Percentiles rank a stretch among this genome's conserved stretches.
phyloP scores from a whole-genome alignment of 495 filamentous ascomycete genomes.

The Penicillium cinerascens region DNA sequence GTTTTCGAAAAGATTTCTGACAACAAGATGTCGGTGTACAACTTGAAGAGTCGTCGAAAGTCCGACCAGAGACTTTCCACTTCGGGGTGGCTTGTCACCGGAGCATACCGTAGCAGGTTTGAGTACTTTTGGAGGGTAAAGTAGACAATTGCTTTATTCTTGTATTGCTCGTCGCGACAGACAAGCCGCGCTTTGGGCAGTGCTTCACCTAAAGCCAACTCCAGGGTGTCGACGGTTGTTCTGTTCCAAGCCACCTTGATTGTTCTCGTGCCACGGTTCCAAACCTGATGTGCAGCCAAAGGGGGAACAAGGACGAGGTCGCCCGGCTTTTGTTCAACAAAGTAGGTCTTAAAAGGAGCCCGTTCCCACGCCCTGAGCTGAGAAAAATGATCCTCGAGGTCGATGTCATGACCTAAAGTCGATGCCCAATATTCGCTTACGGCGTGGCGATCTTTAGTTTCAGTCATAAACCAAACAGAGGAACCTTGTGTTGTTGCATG shows the following conservation, averaged over 20 bases:
- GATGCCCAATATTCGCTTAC: constrained; percentile 92
- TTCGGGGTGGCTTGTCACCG: constrained; percentile 43
- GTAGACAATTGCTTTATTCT: constrained; percentile 93
- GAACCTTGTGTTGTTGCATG: constrained; percentile 73
- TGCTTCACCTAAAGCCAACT: constrained; percentile 79
- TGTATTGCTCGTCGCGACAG: constrained; percentile 98
- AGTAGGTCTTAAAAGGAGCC: constrained; percentile 85
- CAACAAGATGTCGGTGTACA: constrained; percentile 74
- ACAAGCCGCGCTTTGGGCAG: constrained; percentile 84
- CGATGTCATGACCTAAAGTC: constrained; percentile 88
- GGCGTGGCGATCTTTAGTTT: constrained; percentile 78
- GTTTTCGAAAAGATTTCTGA: constrained; percentile 77
- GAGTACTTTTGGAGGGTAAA: constrained; percentile 79
- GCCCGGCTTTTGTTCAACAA: constrained; percentile 88
- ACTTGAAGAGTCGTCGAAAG: constrained; percentile 69
- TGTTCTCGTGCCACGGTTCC: constrained; percentile 92
- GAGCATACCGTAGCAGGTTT: constrained; percentile 50
- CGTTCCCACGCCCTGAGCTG: constrained; percentile 89
- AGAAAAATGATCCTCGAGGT: constrained; percentile 94
- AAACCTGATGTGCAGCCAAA: constrained; percentile 94
- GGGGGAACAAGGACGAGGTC: constrained; percentile 97
- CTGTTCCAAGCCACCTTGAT: constrained; percentile 98
- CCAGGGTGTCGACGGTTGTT: constrained; percentile 87
- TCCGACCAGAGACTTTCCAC: constrained; percentile 68
- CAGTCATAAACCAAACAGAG: constrained; percentile 98